Percentiles rank a stretch among this genome's conserved stretches.
Conservation (phyloP, 2,329 filamentous ascomycete species). For the Cladophialophora bantiana region DNA sequence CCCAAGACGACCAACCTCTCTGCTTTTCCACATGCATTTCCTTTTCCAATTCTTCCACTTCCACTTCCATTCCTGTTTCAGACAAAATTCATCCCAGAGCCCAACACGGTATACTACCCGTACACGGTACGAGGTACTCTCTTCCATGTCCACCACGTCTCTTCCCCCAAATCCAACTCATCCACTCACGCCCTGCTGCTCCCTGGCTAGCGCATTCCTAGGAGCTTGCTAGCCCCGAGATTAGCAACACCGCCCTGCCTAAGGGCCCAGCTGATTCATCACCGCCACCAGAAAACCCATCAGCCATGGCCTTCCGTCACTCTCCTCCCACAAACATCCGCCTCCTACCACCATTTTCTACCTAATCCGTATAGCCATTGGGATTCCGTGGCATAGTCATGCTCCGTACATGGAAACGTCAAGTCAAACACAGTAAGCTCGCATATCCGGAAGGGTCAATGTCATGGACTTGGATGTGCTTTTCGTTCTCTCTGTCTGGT, state of each 20-base stretch:
- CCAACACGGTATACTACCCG: background rate
- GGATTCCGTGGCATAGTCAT: constrained; percentile 1
- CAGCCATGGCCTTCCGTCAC: constrained; percentile 11
- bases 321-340: constrained; percentile 24
- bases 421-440: constrained; percentile 26
- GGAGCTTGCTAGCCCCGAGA: constrained; percentile 21
- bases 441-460: constrained; percentile 9
- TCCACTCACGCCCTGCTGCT: constrained; percentile 16
- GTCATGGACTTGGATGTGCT: background rate
- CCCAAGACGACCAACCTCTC: background rate
- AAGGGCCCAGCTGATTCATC: constrained; percentile 29
- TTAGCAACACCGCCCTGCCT: constrained; percentile 26
- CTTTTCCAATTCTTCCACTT: background rate
- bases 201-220: constrained; percentile 17
- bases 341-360: background rate
- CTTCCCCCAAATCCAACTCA: constrained; percentile 3
- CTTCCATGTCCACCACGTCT: background rate
- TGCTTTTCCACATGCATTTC: background rate
- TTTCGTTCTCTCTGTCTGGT: background rate
- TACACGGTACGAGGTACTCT: background rate
- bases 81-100: background rate
- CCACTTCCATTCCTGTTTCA: background rate
- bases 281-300: constrained; percentile 19
- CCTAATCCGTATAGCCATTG: constrained; percentile 12
- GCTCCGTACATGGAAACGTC: background rate